Evolutionary conservation across 2,329 filamentous ascomycete genomes (phyloP).

Genomic region (Ophiostoma triangulosporum): DNA sequence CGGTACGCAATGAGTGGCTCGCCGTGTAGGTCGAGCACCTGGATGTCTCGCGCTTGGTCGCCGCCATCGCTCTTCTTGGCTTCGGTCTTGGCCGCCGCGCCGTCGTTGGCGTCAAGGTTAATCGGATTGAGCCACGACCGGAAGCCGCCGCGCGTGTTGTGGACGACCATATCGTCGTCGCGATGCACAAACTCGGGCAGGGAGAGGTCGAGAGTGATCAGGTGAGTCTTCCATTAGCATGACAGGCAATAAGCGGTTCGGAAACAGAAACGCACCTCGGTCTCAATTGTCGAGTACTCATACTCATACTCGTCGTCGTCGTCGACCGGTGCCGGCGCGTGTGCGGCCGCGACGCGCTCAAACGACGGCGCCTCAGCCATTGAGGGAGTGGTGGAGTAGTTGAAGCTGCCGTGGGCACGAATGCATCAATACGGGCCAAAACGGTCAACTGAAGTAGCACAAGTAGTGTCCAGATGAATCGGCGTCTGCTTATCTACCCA

Average conservation of each 20-base stretch:
- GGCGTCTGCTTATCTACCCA: not conserved
- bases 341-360: not conserved
- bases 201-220: conserved; percentile 49
- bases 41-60: conserved; percentile 36
- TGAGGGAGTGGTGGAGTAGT: not conserved
- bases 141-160: conserved; percentile 31
- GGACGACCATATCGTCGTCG: conserved; percentile 25
- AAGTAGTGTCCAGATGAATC: not conserved
- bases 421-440: not conserved
- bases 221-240: conserved; percentile 37
- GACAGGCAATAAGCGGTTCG: not conserved
- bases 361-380: conserved; percentile 1
- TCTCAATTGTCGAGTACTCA: conserved; percentile 51
- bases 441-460: no score
- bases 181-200: conserved; percentile 40
- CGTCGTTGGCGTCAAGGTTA: conserved; percentile 7
- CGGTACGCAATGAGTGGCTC: conserved; percentile 72
- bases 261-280: conserved; percentile 32
- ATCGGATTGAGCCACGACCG: conserved; percentile 24
- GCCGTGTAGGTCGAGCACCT: conserved; percentile 74
- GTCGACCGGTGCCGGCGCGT: conserved; percentile 20
- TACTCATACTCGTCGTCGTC: conserved; percentile 53
- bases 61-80: not conserved
- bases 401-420: not conserved
- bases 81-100: not conserved